Conservation (phyloP, 495 filamentous ascomycete genomes). For the Penicillium paradoxum region DNA sequence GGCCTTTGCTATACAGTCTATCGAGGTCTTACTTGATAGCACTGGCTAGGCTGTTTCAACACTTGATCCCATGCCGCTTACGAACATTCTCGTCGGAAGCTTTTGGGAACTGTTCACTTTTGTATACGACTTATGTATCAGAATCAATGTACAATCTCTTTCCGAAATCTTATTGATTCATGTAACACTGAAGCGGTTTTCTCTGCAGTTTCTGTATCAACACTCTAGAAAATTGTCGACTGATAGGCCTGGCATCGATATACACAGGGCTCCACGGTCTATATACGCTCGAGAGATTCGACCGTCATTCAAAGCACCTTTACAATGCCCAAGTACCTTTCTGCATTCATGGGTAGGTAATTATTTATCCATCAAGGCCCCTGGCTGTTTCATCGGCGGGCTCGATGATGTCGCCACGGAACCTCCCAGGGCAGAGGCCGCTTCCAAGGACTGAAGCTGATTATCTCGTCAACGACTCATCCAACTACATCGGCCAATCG, state of each 20-base stretch:
- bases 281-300: neutral
- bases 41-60: conserved; percentile 31
- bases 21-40: conserved; percentile 12
- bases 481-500: neutral
- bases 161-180: neutral
- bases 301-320: neutral
- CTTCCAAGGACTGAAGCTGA: too few relatives aligned
- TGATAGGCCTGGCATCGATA: neutral
- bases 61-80: conserved; percentile 21
- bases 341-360: neutral
- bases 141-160: conserved; percentile 7
- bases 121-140: conserved; percentile 4
- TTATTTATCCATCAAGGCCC: too few relatives aligned
- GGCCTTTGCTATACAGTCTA: conserved; percentile 5
- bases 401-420: too few relatives aligned
- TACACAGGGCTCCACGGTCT: neutral
- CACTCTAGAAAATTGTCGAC: neutral
- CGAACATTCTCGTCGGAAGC: conserved; percentile 11
- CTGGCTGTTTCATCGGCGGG: too few relatives aligned
- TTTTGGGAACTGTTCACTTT: conserved; percentile 8
- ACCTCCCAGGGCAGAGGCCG: neutral
- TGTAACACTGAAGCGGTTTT: neutral
- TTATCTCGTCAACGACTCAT: too few relatives aligned
- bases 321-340: neutral
- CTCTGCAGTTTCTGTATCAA: neutral